Evolutionary conservation across 78 protist species (phyloP).

Genomic region (Carpediemonas membranifera): DNA sequence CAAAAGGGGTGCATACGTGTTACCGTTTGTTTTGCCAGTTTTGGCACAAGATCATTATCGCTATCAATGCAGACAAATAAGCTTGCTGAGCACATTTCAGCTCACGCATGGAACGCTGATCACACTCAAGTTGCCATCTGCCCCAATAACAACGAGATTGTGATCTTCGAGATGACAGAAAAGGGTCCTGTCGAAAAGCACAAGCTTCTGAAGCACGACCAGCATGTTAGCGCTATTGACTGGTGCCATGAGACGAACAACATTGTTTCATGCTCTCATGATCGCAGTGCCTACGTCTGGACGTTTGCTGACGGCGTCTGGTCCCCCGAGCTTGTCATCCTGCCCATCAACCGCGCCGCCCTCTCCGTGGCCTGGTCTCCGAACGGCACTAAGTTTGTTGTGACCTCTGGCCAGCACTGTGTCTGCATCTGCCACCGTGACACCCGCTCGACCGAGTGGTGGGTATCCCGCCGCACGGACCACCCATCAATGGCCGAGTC

Average conservation of each 20-base stretch:
- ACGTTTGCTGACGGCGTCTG: neutral
- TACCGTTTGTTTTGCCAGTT: too few species aligned
- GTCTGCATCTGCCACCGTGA: neutral
- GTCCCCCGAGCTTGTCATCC: slow-evolving; percentile 8
- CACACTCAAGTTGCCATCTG: slow-evolving; percentile 8
- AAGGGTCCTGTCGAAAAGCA: neutral
- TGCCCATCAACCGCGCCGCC: slow-evolving; percentile 9
- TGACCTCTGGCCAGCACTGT: neutral
- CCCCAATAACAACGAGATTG: neutral
- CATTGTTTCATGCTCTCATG: slow-evolving; percentile 11
- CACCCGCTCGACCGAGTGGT: slow-evolving; percentile 18
- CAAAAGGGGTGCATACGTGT: too few species aligned
- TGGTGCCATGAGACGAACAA: slow-evolving; percentile 8
- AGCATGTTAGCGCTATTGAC: slow-evolving; percentile 1
- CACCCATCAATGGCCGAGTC: too few species aligned
- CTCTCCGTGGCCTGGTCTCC: slow-evolving; percentile 9
- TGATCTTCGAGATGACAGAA: slow-evolving; percentile 15
- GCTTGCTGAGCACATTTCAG: too few species aligned
- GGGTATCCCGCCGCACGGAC: neutral
- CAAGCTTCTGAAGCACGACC: neutral
- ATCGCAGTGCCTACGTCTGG: slow-evolving; percentile 19
- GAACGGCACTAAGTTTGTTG: slow-evolving; percentile 6
- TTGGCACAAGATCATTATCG: too few species aligned
- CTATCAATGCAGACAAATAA: too few species aligned
- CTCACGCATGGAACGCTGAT: slow-evolving; percentile 12